These are phyloP conservation scores for Cystobasidium slooffiae DNA, from an alignment of 1,284 basidiomycete species.

Conservation along the genomic window DNA sequence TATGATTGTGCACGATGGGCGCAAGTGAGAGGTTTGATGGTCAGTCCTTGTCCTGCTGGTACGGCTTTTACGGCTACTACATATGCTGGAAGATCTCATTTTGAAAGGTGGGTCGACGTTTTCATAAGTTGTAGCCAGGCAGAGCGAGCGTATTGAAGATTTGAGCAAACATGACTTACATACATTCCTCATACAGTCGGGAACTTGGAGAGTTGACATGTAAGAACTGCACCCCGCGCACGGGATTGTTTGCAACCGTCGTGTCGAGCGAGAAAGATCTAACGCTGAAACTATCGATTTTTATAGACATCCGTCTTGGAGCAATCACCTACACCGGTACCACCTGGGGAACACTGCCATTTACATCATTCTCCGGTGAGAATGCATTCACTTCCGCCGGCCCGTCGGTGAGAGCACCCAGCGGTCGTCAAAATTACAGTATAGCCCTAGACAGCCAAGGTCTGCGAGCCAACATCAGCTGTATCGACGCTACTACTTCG, in stretches of 20 bases:
- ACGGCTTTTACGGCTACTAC: slow-evolving; percentile 21
- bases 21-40: not conserved
- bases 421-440: slow-evolving; percentile 5
- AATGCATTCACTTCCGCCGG: not conserved
- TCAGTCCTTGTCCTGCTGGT: slow-evolving; percentile 22
- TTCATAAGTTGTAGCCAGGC: no score
- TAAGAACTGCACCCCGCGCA: not conserved
- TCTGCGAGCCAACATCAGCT: not conserved
- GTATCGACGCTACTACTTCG: not conserved
- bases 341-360: slow-evolving; percentile 15
- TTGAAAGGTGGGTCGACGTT: no score
- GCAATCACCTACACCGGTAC: slow-evolving; percentile 5
- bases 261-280: no score
- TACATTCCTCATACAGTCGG: not conserved
- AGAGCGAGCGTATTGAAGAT: no score
- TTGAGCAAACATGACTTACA: no score
- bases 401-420: not conserved
- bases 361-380: not conserved
- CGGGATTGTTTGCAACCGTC: no score
- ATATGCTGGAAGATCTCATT: slow-evolving; percentile 21
- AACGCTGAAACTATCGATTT: not conserved
- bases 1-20: slow-evolving; percentile 17
- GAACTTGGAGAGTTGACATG: not conserved
- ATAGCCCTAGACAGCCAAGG: slow-evolving; percentile 10
- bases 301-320: slow-evolving; percentile 17